Evolutionary conservation across 2,329 filamentous ascomycete species (phyloP).

Genomic region (Sarocladium kiliense): DNA sequence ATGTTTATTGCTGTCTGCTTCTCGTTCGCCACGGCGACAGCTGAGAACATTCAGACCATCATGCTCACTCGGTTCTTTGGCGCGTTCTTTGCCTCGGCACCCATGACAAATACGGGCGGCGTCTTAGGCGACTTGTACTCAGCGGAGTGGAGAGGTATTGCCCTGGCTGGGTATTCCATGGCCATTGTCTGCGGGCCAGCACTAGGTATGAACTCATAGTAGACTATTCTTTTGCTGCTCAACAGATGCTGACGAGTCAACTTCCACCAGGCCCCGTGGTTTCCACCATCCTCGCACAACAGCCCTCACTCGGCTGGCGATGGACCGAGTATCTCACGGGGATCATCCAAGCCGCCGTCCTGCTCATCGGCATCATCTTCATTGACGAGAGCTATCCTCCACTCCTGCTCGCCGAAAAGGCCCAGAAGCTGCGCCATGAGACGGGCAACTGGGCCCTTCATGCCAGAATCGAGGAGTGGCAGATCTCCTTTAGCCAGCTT

Average conservation of each 20-base stretch:
- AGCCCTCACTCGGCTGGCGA: no score
- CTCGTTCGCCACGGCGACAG: neutral
- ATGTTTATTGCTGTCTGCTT: neutral
- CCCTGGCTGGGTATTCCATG: conserved; percentile 45
- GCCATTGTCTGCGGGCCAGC: conserved; percentile 32
- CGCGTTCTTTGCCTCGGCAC: conserved; percentile 58
- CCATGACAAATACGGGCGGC: conserved; percentile 61
- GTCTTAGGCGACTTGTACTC: conserved; percentile 60
- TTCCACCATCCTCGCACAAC: no score
- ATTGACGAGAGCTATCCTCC: conserved; percentile 44
- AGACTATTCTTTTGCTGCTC: no score
- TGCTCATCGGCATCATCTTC: conserved; percentile 24
- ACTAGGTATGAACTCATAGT: no score
- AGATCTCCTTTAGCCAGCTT: conserved; percentile 34
- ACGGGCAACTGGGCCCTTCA: conserved; percentile 48
- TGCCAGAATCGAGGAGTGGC: conserved; percentile 48
- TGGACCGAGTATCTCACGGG: conserved; percentile 44
- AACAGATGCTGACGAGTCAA: no score
- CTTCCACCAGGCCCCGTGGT: no score
- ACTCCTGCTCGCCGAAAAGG: conserved; percentile 38
- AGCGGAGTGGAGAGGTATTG: conserved; percentile 49
- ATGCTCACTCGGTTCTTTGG: conserved; percentile 46
- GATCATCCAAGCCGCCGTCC: conserved; percentile 30
- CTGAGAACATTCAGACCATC: neutral
- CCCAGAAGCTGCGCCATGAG: conserved; percentile 36